phyloP scores from a whole-genome alignment of 805 yeast genomes.

The Tanozyma kutaoensis region DNA sequence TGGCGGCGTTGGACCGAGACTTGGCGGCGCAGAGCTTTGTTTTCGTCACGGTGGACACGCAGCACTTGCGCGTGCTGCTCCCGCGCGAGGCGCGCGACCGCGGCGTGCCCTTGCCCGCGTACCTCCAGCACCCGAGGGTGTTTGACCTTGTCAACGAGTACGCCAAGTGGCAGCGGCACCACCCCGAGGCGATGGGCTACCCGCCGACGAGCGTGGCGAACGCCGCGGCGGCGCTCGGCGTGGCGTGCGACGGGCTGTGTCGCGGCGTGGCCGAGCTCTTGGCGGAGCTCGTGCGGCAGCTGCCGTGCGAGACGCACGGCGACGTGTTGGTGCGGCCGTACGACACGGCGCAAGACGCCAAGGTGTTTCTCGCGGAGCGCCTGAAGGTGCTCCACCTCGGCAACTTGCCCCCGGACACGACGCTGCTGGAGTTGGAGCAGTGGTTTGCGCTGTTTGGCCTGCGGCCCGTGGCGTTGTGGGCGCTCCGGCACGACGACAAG shows the following conservation, averaged over 20 bases:
- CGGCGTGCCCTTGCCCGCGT: constrained; percentile 56
- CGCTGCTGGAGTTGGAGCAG: constrained; percentile 79
- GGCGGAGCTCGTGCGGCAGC: constrained; percentile 31
- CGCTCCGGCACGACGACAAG: constrained; percentile 49
- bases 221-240: constrained; percentile 35
- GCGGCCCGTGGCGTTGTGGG: constrained; percentile 83
- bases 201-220: constrained; percentile 21
- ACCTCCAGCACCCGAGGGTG: constrained; percentile 60
- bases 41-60: constrained; percentile 55
- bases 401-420: constrained; percentile 76
- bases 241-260: constrained; percentile 10
- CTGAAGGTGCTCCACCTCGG: constrained; percentile 69
- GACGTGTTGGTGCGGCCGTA: constrained; percentile 58
- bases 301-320: constrained; percentile 36
- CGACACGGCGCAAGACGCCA: constrained; percentile 63
- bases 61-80: constrained; percentile 65
- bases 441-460: constrained; percentile 88
- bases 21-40: too few relatives aligned
- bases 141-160: constrained; percentile 71
- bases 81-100: constrained; percentile 76
- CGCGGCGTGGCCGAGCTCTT: constrained; percentile 27
- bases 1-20: too few relatives aligned
- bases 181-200: constrained; percentile 35
- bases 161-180: constrained; percentile 49
- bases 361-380: constrained; percentile 53